Percentiles rank a stretch among this genome's conserved stretches.
Conservation (phyloP, 495 filamentous ascomycete species). For the Penicillium tannophilum region DNA sequence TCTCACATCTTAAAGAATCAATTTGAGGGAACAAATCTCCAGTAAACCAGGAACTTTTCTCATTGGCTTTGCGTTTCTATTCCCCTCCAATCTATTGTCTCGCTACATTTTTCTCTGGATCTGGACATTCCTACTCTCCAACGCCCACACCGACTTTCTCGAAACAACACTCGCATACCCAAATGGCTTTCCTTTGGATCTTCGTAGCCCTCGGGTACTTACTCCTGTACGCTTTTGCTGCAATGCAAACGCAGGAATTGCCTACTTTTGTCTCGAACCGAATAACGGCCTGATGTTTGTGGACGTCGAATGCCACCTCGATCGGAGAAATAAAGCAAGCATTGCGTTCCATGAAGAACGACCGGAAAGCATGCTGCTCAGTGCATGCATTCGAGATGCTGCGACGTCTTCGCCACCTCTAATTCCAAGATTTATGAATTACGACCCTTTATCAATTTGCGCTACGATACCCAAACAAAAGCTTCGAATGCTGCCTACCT, state of each 20-base stretch:
- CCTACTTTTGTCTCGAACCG: constrained; percentile 7
- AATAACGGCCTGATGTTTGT: constrained; percentile 27
- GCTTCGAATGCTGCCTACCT: background rate
- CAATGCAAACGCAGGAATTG: constrained; percentile 26
- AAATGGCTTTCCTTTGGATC: constrained; percentile 41
- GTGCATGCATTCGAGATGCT: background rate
- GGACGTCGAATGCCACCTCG: background rate
- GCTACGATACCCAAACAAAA: constrained; percentile 17
- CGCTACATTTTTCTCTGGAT: background rate
- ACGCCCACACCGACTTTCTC: background rate
- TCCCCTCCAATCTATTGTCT: background rate
- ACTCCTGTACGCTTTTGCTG: constrained; percentile 46
- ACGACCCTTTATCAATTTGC: constrained; percentile 8
- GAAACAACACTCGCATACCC: background rate
- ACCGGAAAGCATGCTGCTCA: background rate
- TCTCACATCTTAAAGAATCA: constrained; percentile 9
- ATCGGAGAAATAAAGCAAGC: background rate
- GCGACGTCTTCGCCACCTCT: background rate
- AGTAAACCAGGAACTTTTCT: background rate
- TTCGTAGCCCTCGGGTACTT: constrained; percentile 45
- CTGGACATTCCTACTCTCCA: background rate
- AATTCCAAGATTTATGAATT: constrained; percentile 3
- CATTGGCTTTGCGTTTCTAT: background rate
- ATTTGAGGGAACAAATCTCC: background rate
- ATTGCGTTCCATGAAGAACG: background rate